Percentiles rank a stretch among this genome's conserved stretches.
Conservation (phyloP, 2,329 filamentous ascomycete species). For the Rutstroemia sydowiana region DNA sequence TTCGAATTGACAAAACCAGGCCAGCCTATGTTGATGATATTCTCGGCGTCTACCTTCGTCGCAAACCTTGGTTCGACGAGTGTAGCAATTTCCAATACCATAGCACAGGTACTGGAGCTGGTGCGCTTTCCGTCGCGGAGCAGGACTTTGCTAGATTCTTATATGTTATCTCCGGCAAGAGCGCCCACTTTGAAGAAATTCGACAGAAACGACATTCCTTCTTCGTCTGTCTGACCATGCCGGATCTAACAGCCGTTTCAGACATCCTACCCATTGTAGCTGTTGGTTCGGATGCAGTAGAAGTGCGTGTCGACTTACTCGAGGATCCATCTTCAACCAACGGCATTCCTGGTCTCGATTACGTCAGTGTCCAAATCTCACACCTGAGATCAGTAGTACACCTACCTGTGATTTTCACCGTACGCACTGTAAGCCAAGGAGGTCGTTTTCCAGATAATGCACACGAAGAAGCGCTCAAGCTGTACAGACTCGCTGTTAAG, state of each 20-base stretch:
- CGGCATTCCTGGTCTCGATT: conserved; percentile 60
- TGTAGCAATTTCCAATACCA: conserved; percentile 95
- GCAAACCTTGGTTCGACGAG: conserved; percentile 82
- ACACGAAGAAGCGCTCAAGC: conserved; percentile 58
- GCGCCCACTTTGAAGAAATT: conserved; percentile 45
- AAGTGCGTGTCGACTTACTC: conserved; percentile 86
- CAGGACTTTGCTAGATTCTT: conserved; percentile 70
- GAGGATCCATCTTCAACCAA: conserved; percentile 52
- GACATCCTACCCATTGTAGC: conserved; percentile 63
- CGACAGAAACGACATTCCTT: conserved; percentile 70
- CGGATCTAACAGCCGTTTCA: conserved; percentile 58
- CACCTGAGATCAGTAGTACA: conserved; percentile 64
- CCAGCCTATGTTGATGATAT: conserved; percentile 92
- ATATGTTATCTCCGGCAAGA: conserved; percentile 57
- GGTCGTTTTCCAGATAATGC: conserved; percentile 78
- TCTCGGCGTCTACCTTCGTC: conserved; percentile 79
- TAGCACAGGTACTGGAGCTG: conserved; percentile 53
- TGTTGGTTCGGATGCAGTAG: conserved; percentile 85
- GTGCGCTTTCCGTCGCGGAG: conserved; percentile 26
- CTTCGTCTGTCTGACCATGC: conserved; percentile 85
- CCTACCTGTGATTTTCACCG: conserved; percentile 84
- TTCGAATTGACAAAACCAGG: conserved; percentile 80
- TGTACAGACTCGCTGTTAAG: conserved; percentile 73
- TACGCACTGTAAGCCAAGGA: conserved; percentile 79
- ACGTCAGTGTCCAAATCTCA: conserved; percentile 73